Evolutionary conservation across 2,329 filamentous ascomycete genomes (phyloP), one percentile per base, ranked within the genome.

Genomic region (Aspergillus sp.): DNA sequence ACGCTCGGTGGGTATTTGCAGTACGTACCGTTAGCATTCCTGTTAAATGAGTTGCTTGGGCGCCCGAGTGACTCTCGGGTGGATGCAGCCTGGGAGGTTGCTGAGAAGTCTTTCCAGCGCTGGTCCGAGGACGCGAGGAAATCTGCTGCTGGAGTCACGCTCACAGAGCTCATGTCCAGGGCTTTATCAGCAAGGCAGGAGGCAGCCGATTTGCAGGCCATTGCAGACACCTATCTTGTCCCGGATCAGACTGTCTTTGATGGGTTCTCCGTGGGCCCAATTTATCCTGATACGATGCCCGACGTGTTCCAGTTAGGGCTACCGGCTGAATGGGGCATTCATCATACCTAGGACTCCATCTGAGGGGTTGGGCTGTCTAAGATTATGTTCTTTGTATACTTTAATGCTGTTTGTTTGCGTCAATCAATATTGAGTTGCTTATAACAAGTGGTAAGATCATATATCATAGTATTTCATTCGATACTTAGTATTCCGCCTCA

Each of bases 1-100:
- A 56, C 62, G 27, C 56, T 66, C 11, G 53, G 47, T 15, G 62
- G 50, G 15, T 66, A 62, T 44, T 57, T 62, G 19, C 61, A 65
- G 46, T 66, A 60, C 21, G 50, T 52, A 1, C 64, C 63, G 2
- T 31, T 65, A 15, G 53, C 47, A 8, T 66, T 65, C 39, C 35
- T 61, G 9, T 51, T 65, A 19, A 49, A 57, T 33, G 55, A 60
- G 33, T 35, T 60, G 9, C 15, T 39, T 31, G 48, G 48, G 35
- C 43, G 49, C 1, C 45, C 9, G 15, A 31, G n/a, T 27, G 48
- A 40, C 6, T 21, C 43, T 12, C 27, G 46, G 6, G n/a, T 43
- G n/a, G 43, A 21, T 25, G 8, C 17, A 27, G 49, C 49, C 3
- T 57, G 49, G 55, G 41, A 47, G n/a, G 48, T 48, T 15, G 55